Base-by-base conservation (phyloP, 305 asterid species). In the Striga hermonthica region DNA sequence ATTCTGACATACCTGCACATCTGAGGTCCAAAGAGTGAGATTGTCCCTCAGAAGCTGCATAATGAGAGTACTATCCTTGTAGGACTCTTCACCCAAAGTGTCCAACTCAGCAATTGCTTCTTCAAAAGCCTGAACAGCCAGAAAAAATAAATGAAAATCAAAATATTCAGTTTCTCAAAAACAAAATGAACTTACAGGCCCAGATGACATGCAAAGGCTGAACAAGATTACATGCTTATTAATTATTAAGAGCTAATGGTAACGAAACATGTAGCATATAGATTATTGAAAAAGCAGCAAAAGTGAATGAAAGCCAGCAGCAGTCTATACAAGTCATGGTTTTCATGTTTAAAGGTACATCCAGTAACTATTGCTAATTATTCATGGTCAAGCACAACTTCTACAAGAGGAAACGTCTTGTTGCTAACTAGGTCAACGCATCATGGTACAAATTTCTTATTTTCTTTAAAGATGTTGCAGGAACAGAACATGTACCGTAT, bases 1-100 rank as follows among this genome's bases (percentile, higher is more conserved):
- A 65, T 4, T 57, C 67, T 40, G 6, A 40, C 12, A 47, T 71
- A 83, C 89, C 86, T 83, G 89, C 81, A 81, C 79, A 74, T 83
- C 84, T 5, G 89, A 81, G 78, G 89, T 81, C 89, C 89, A 83
- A 44, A 83, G 89, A 72, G 86, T 83, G 78, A 83, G 89, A 69
- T 83, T 83, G 75, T 83, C 89, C 80, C 89, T 75, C 71, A 83
- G 82, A 75, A 83, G 89, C 64, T 83, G 89, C 89, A 83, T 83
- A 77, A 83, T 83, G 41, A 83, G 89, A 48, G 89, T 83, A 83
- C 89, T 83, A 50, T 83, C 89, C 80, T 83, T 83, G 83, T 83
- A 83, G 0, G 89, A 83, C 62, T 83, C 89, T 69, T 83, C 89
- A 7, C 89, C 89, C 81, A 83, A 71, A 14, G 84, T 83, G 71